These are phyloP conservation scores for Fraxinus velutina DNA, from an alignment of 305 asterid genomes.

Conservation along the genomic window DNA sequence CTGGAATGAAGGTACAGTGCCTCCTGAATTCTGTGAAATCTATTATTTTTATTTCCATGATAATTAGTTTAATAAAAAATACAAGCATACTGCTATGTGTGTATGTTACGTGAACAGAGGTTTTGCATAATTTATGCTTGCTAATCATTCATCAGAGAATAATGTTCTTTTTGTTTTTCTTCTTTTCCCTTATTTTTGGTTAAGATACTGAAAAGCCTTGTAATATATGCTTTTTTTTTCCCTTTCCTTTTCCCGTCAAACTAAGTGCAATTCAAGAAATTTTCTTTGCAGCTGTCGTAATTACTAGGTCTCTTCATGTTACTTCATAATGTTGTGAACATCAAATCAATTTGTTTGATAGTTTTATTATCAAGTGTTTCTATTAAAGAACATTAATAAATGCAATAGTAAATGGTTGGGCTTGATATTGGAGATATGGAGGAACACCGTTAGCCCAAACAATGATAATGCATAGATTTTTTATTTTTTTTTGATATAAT, in stretches of 20 bases:
- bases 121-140: neutral
- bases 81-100: neutral
- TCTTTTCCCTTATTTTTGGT: neutral
- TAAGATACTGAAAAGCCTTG: neutral
- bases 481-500: neutral
- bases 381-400: neutral
- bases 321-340: neutral
- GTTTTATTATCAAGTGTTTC: neutral
- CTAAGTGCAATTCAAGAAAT: neutral
- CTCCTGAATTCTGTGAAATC: neutral
- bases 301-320: neutral
- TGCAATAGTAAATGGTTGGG: neutral
- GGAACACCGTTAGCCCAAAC: neutral
- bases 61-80: neutral
- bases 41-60: neutral
- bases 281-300: neutral
- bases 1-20: constrained; percentile 88
- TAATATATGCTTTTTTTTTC: neutral
- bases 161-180: neutral
- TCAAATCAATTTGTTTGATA: neutral
- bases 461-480: neutral
- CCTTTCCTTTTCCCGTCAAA: neutral
- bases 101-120: neutral
- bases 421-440: neutral
- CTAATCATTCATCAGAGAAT: neutral